Base-by-base conservation (phyloP, 176 grass and related monocot genomes). In the Sorghum bicolor region DNA sequence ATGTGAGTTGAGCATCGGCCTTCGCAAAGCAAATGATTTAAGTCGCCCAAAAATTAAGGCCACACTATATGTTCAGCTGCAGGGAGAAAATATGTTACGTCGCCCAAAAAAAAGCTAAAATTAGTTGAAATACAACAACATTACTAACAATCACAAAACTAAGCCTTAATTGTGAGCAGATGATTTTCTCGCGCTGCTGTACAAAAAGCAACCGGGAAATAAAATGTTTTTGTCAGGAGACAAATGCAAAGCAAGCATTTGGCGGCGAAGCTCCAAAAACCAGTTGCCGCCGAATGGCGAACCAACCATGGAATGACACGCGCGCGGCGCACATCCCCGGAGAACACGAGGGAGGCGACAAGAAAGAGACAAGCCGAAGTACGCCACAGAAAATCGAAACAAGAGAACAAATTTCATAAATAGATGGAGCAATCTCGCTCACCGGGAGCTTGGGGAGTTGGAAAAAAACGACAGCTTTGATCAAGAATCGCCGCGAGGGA, bases 401-500 rank as follows among this genome's bases (percentile, higher is more conserved):
- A 47, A 65, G 4, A 34, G 22, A 77, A 85, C 22, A 45, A 70
- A 76, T 61, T 61, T 13, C 57, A 61, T 8, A 9, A 73, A 64
- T 9, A 55, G n/a, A 40, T 15, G 30, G 30, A 66, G 20, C 62
- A 81, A 34, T 82, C 72, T 3, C 57, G 53, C 57, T 78, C 38
- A 70, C 63, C 73, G 6, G 20, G 75, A 70, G 19, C 5, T 61
- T 19, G 70, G 40, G 37, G 52, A 11, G 37, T 41, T 52, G 48
- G n/a, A 3, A 22, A 3, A 22, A 71, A 71, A 20, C 47, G 19
- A 14, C 40, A 83, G 79, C 48, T 84, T 88, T 75, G 74, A 87
- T 91, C 70, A 88, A 66, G 64, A 72, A 52, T 82, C 60, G 4
- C 26, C 48, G 16, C 66, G n/a, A n/a, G n/a, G n/a, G n/a, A 13